These are phyloP conservation scores for Flaveria linearis DNA, from an alignment of 129 eudicot genomes.

Conservation along the genomic window DNA sequence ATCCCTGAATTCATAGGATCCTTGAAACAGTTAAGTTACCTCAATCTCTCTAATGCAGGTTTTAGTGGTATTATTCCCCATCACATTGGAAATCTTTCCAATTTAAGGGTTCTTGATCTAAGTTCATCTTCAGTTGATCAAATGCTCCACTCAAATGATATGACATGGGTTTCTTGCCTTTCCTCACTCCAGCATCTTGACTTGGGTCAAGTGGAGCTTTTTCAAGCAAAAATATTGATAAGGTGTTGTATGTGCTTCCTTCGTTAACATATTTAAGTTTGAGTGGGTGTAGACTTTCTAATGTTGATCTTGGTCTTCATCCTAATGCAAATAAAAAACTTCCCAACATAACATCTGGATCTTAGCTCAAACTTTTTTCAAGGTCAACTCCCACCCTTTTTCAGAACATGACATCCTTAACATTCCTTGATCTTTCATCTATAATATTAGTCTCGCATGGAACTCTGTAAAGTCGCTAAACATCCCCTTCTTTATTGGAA, in stretches of 20 bases:
- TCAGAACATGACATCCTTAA: neutral
- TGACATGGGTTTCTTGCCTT: slow-evolving; percentile 7
- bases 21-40: too few species aligned
- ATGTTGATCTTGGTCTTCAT: neutral
- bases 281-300: neutral
- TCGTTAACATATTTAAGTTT: neutral
- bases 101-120: too few species aligned
- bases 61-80: too few species aligned
- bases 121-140: too few species aligned
- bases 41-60: too few species aligned
- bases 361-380: neutral
- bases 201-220: neutral
- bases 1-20: too few species aligned
- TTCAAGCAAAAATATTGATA: neutral
- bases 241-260: neutral
- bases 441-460: neutral
- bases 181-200: slow-evolving; percentile 6
- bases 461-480: neutral
- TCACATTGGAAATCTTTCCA: too few species aligned
- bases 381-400: neutral
- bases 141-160: too few species aligned
- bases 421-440: neutral
- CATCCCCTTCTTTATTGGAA: neutral
- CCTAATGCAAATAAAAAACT: neutral
- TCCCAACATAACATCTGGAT: neutral